These are phyloP conservation scores for Penicilliopsis zonata DNA, from an alignment of 495 filamentous ascomycete genomes.

Conservation along the genomic window DNA sequence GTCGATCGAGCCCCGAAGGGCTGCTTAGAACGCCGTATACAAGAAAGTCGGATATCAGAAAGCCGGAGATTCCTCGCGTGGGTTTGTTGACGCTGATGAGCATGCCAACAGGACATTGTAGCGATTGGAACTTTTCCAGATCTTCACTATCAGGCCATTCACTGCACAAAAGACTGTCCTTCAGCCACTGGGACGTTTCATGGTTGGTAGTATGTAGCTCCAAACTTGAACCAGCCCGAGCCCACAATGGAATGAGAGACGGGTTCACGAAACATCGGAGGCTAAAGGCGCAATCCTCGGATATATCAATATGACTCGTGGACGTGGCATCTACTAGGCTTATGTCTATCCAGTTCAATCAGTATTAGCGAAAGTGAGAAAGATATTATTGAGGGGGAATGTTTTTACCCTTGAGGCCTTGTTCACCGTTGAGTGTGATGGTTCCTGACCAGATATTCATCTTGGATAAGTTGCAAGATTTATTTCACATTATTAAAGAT, in stretches of 20 bases:
- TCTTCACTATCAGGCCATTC: slow-evolving; percentile 25
- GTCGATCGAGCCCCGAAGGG: slow-evolving; percentile 15
- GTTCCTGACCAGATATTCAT: slow-evolving; percentile 32
- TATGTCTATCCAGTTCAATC: slow-evolving; percentile 26
- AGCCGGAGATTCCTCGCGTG: slow-evolving; percentile 7
- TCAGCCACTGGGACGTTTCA: slow-evolving; percentile 32
- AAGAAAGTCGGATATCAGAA: slow-evolving; percentile 38
- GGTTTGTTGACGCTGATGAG: slow-evolving; percentile 20
- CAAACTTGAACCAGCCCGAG: slow-evolving; percentile 37
- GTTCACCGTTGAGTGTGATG: slow-evolving; percentile 16
- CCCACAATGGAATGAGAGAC: slow-evolving; percentile 34
- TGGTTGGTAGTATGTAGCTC: slow-evolving; percentile 28
- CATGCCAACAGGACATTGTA: slow-evolving; percentile 31
- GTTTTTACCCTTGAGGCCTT: slow-evolving; percentile 23
- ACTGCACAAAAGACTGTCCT: slow-evolving; percentile 16
- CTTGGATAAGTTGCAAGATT: too few relatives aligned
- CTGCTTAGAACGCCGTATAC: slow-evolving; percentile 38
- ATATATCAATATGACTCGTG: slow-evolving; percentile 27
- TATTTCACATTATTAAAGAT: too few relatives aligned
- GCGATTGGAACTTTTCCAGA: slow-evolving; percentile 15
- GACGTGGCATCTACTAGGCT: slow-evolving; percentile 25
- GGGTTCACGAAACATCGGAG: slow-evolving; percentile 37
- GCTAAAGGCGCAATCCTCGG: slow-evolving; percentile 21
- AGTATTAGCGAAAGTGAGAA: too few relatives aligned
- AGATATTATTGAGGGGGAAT: too few relatives aligned